These are phyloP conservation scores for Salvia hispanica DNA, from an alignment of 257 asterid genomes.

Conservation along the genomic window DNA sequence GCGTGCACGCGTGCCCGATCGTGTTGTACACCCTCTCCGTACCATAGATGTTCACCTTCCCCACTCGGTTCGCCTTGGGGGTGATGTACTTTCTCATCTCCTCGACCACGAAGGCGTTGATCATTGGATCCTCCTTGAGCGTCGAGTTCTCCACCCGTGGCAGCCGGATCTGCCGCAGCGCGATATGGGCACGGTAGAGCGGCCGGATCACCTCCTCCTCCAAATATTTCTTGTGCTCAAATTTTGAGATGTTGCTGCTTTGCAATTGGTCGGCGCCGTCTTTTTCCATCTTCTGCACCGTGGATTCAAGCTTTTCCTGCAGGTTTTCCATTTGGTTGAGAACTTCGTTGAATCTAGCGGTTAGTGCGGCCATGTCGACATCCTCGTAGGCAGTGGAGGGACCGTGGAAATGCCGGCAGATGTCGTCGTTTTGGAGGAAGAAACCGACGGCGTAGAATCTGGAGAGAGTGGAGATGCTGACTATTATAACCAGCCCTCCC, in stretches of 20 bases:
- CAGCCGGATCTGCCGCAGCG: slow-evolving; percentile 76
- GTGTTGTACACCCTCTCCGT: slow-evolving; percentile 60
- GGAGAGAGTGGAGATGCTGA: slow-evolving; percentile 68
- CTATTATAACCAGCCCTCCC: slow-evolving; percentile 66
- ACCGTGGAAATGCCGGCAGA: slow-evolving; percentile 62
- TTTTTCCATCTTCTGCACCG: slow-evolving; percentile 58
- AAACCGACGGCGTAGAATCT: slow-evolving; percentile 69
- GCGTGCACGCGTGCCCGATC: slow-evolving; percentile 81
- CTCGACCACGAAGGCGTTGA: slow-evolving; percentile 66
- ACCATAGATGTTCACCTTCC: slow-evolving; percentile 69
- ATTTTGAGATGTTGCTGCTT: slow-evolving; percentile 44
- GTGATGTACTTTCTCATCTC: slow-evolving; percentile 89
- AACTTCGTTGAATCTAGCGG: slow-evolving; percentile 63
- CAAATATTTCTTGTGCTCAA: slow-evolving; percentile 62
- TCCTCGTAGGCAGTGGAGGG: slow-evolving; percentile 38
- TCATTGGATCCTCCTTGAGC: slow-evolving; percentile 66
- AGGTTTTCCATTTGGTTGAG: slow-evolving; percentile 61
- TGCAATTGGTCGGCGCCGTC: slow-evolving; percentile 26
- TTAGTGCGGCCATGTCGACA: slow-evolving; percentile 44
- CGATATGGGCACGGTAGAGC: slow-evolving; percentile 72
- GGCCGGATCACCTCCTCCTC: slow-evolving; percentile 82
- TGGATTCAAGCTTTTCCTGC: slow-evolving; percentile 67
- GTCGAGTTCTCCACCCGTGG: slow-evolving; percentile 51
- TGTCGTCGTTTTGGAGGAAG: slow-evolving; percentile 66
- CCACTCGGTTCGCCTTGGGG: slow-evolving; percentile 65